phyloP scores from a whole-genome alignment of 805 yeast genomes.

The Saturnispora bothae region DNA sequence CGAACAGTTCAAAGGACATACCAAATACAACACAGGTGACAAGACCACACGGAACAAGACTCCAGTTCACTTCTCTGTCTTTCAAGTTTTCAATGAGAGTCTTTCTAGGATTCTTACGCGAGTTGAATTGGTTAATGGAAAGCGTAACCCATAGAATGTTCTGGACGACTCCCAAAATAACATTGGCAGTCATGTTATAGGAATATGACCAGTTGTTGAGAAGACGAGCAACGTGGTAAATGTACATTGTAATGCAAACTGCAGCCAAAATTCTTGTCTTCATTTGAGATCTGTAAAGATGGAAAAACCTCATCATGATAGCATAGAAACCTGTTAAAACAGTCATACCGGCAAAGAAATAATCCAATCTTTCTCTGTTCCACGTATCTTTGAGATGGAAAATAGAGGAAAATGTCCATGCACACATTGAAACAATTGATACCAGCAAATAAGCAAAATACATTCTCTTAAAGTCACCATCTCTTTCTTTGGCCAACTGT shows the following conservation, averaged over 20 bases:
- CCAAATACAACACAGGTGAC: conserved; percentile 53
- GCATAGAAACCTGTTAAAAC: conserved; percentile 73
- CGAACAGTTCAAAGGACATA: conserved; percentile 85
- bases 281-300: conserved; percentile 37
- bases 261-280: conserved; percentile 29
- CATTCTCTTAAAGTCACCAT: conserved; percentile 19
- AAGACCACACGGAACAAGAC: conserved; percentile 41
- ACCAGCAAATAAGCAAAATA: conserved; percentile 36
- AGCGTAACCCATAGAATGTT: conserved; percentile 42
- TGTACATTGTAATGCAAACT: conserved; percentile 40
- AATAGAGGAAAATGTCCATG: conserved; percentile 80
- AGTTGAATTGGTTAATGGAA: conserved; percentile 24
- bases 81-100: conserved; percentile 17
- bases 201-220: conserved; percentile 77
- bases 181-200: conserved; percentile 88
- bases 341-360: conserved; percentile 86
- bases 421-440: conserved; percentile 59
- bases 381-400: conserved; percentile 82
- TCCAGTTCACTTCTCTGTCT: conserved; percentile 28
- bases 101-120: conserved; percentile 12
- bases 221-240: conserved; percentile 56
- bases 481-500: conserved; percentile 16
- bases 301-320: conserved; percentile 47
- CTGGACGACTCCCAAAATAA: conserved; percentile 67
- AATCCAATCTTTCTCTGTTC: conserved; percentile 77